A percentile compares a stretch with the other conserved stretches of the same genome.
Conservation (phyloP, 805 yeast species). For the Wickerhamiella bombiphila region DNA sequence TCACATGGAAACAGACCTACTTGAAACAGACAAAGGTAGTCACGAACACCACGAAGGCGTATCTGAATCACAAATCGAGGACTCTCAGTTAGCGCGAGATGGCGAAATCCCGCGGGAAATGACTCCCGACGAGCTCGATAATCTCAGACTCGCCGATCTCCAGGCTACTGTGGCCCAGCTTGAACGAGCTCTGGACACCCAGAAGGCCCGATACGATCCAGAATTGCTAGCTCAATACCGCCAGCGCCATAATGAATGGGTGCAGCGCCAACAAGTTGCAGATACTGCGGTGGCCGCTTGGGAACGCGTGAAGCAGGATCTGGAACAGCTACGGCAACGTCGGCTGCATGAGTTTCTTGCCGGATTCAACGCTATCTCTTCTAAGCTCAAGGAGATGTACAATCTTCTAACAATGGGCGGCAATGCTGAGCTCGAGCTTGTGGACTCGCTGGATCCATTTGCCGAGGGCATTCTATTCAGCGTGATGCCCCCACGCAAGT, state of each 20-base stretch:
- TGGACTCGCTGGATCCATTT: constrained; percentile 93
- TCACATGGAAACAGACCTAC: no score
- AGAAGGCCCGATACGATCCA: constrained; percentile 41
- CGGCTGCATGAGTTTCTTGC: constrained; percentile 83
- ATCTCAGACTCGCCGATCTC: constrained; percentile 10
- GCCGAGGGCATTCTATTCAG: constrained; percentile 92
- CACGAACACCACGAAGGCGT: no score
- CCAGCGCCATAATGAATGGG: constrained; percentile 47
- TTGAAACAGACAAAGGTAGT: no score
- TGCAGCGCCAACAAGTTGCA: constrained; percentile 47
- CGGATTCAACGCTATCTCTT: constrained; percentile 76
- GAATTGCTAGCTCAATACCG: constrained; percentile 70
- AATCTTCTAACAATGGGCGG: constrained; percentile 99
- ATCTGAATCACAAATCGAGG: no score
- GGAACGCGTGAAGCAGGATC: constrained; percentile 43
- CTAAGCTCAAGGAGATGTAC: constrained; percentile 88
- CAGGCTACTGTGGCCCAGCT: constrained; percentile 11
- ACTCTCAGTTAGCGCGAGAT: neutral
- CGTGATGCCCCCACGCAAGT: constrained; percentile 98
- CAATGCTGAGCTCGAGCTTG: constrained; percentile 91
- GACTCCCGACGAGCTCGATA: constrained; percentile 15
- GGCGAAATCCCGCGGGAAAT: no score
- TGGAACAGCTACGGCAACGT: constrained; percentile 56
- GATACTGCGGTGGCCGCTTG: constrained; percentile 52
- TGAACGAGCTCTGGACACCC: constrained; percentile 31